Evolutionary conservation across 108 stramenopile genomes (phyloP).

Genomic region (Discostella stelligeroides): DNA sequence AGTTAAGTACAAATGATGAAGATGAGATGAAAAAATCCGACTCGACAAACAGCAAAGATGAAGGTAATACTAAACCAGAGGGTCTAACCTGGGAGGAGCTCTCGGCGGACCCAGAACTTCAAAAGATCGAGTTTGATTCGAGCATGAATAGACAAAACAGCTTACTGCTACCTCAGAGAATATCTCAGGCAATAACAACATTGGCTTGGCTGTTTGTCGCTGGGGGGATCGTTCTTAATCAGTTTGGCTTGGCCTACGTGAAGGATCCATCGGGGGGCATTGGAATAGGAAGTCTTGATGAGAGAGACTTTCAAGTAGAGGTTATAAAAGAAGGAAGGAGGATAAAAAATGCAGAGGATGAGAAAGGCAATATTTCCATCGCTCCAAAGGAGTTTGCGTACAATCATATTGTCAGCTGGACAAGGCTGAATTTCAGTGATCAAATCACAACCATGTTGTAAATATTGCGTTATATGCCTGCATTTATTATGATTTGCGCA

Average conservation of each 20-base stretch:
- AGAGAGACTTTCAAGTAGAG: conserved; percentile 36
- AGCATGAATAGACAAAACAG: conserved; percentile 31
- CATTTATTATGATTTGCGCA: conserved; percentile 21
- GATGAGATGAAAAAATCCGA: background rate
- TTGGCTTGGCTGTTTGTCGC: conserved; percentile 42
- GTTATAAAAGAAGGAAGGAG: conserved; percentile 7
- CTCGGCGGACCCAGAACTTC: conserved; percentile 35
- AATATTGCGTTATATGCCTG: background rate
- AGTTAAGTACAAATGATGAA: background rate
- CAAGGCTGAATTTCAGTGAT: background rate
- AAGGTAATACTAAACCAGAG: background rate
- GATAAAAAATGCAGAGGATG: background rate
- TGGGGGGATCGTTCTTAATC: conserved; percentile 37
- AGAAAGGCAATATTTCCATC: background rate
- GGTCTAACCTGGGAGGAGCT: conserved; percentile 37
- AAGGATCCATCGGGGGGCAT: conserved; percentile 38
- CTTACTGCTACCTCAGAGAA: conserved; percentile 39
- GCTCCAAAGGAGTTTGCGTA: background rate
- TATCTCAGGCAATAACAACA: conserved; percentile 26
- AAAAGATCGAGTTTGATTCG: conserved; percentile 25
- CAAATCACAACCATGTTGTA: too few species aligned
- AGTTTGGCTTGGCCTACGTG: conserved; percentile 39
- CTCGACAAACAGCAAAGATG: background rate
- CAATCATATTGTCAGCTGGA: background rate
- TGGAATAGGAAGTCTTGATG: conserved; percentile 39